Evolutionary conservation across 164 flowering plant species (phyloP).

Genomic region (Magnolia kwangsiensis): DNA sequence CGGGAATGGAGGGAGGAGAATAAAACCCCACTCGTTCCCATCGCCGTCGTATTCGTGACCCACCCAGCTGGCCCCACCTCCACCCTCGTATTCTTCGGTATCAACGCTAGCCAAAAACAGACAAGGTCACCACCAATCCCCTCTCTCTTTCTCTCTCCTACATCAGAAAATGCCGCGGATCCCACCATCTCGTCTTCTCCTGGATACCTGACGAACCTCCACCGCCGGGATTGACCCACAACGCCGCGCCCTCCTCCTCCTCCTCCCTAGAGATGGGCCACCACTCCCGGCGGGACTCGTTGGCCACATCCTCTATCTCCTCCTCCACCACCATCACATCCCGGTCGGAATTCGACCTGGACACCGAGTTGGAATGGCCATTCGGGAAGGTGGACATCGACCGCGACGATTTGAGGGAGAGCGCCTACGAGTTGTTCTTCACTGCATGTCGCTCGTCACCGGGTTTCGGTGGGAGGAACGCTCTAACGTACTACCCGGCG

Average conservation of each 20-base stretch:
- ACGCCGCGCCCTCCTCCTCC: conserved; percentile 1
- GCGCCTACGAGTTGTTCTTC: conserved; percentile 89
- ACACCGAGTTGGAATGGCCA: conserved; percentile 53
- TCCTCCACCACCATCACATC: conserved; percentile 16
- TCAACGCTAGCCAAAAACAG: conserved; percentile 21
- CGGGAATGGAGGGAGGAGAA: not conserved
- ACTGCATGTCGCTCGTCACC: conserved; percentile 81
- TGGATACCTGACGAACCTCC: conserved; percentile 19
- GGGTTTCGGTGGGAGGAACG: conserved; percentile 72
- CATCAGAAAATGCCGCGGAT: conserved; percentile 16
- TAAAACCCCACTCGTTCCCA: not conserved
- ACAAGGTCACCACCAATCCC: conserved; percentile 14
- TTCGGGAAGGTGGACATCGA: conserved; percentile 58
- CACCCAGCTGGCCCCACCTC: not conserved
- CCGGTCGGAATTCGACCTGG: conserved; percentile 1
- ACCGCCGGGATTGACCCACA: conserved; percentile 3
- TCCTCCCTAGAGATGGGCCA: conserved; percentile 16
- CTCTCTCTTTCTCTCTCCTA: conserved; percentile 10
- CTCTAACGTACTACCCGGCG: conserved; percentile 40
- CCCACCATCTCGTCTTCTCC: conserved; percentile 25
- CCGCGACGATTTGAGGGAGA: conserved; percentile 60
- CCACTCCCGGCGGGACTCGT: conserved; percentile 31
- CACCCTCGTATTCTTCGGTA: conserved; percentile 21
- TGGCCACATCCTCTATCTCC: conserved; percentile 8
- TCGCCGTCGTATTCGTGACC: not conserved